Base-by-base conservation (phyloP, 2,329 filamentous ascomycete genomes). In the Exophiala xenobiotica region DNA sequence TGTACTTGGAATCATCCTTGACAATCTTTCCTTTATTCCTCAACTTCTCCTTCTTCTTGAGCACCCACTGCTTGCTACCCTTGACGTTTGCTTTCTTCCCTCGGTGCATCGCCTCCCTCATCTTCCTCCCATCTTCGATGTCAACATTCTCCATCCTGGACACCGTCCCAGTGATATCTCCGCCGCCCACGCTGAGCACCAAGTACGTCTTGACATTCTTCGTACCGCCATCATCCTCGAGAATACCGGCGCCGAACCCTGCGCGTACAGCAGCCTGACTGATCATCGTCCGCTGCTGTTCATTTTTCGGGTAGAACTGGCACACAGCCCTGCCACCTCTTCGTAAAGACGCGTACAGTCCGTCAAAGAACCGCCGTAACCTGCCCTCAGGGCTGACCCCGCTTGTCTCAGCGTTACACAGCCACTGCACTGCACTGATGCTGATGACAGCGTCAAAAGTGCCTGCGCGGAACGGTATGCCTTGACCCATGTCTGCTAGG, bases 261-360 rank as follows among this genome's bases (percentile, higher is more conserved):
- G 93, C 93, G 66, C 88, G 90, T 55, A 97, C 87, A 0, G 93
- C 93, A 0, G 93, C 93, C 53, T 82, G 80, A 45, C 86, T 89
- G 61, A 99, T 95, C 91, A 99, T 96, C 65, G 81, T 83, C 65
- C 91, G 82, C 74, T 99, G 93, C 57, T 82, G 78, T 61, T 95
- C 87, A 68, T 99, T 97, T 74, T 96, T 96, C 2, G 93, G 93
- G 68, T 99, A 99, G 70, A 99, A 99, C 66, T 99, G 93, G 67
- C 91, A 96, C 11, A 97, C 92, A 0, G 93, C 93, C 29, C 90
- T 80, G 1, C 90, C 93, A 4, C 93, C 93, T 16, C 93, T 78
- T 58, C 85, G 83, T 57, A 99, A 73, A 54, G 84, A 85, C 0
- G 90, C 87, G 70, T 97, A 99, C 1, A 99, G 72, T 0, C 90